Conservation (phyloP, 2,329 filamentous ascomycete species). For the Xylaria sp. region DNA sequence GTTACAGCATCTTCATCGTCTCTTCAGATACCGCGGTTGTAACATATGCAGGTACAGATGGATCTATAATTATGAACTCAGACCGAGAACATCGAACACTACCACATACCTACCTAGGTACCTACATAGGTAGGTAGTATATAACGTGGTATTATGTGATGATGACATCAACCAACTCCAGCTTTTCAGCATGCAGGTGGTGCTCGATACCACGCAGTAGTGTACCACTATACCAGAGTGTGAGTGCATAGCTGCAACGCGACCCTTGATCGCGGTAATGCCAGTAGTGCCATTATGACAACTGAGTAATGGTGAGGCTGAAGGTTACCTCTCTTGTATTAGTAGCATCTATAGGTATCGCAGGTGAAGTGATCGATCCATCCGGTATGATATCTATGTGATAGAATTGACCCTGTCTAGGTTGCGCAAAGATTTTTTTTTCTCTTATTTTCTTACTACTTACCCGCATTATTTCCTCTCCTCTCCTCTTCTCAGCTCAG, state of each 20-base stretch:
- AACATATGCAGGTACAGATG: constrained; percentile 26
- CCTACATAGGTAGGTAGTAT: neutral
- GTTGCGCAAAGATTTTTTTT: neutral
- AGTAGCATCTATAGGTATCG: neutral
- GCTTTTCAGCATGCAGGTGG: constrained; percentile 16
- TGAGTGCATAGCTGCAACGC: constrained; percentile 23
- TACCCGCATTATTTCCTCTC: neutral
- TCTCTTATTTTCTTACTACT: neutral
- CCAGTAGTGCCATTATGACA: constrained; percentile 8
- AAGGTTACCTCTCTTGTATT: constrained; percentile 7
- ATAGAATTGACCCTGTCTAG: constrained; percentile 2
- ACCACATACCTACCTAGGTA: no score
- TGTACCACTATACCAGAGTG: constrained; percentile 2
- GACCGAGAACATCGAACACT: constrained; percentile 8
- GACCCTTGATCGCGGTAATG: constrained; percentile 21
- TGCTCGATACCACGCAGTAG: constrained; percentile 20
- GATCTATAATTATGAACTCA: constrained; percentile 25
- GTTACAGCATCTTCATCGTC: constrained; percentile 24
- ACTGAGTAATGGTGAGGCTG: constrained; percentile 26
- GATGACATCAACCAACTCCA: constrained; percentile 34
- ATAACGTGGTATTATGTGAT: constrained; percentile 29
- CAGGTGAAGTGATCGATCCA: neutral
- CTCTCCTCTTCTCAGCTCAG: constrained; percentile 2
- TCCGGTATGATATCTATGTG: neutral
- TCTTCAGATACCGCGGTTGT: constrained; percentile 14